Evolutionary conservation across 2,329 filamentous ascomycete genomes (phyloP), one percentile per base, ranked within the genome.

Genomic region (Monilinia fructicola): DNA sequence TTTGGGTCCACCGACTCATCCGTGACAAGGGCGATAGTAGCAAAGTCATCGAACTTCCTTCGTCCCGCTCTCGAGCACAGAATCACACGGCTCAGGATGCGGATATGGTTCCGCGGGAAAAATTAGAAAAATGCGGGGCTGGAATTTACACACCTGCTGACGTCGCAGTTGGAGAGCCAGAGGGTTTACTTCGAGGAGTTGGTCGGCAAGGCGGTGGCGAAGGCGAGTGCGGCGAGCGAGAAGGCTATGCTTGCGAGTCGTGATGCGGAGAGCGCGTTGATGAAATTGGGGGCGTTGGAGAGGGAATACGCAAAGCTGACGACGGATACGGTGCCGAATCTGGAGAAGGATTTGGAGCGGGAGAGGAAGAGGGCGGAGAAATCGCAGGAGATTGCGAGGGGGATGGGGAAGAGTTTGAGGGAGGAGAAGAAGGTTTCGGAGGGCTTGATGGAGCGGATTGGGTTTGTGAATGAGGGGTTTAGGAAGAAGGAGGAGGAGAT

Each of bases 1-100:
- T 90, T 75, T 99, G 97, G 83, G 95, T 98, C 59, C 95, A 99
- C 78, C 89, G 95, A 12, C 86, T 98, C 62, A 96, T 99, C 66
- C 90, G 96, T 71, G 92, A 93, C 75, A 97, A 97, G 80, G 89
- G 92, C 12, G 93, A 97, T 76, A 50, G 40, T 18, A 92, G 92
- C 31, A 97, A 97, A 77, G 84, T 97, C 3, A 90, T 97, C 23
- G 94, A 98, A 77, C 83, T 97, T n/a, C 92, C 93, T 0, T 78
- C 77, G 61, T 78, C 77, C 55, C 63, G 54, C n/a, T 55, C 73
- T 12, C 35, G 53, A 14, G 66, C 62, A 0, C 31, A 31, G 21
- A 48, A 60, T n/a, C 53, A 44, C 21, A 44, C 63, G 23, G 64
- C 62, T 21, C 65, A 67, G 2, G 83, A 85, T 69, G 84, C 85